Base-by-base conservation (phyloP, 1,139 yeast genomes). In the Lodderomyces beijingensis region DNA sequence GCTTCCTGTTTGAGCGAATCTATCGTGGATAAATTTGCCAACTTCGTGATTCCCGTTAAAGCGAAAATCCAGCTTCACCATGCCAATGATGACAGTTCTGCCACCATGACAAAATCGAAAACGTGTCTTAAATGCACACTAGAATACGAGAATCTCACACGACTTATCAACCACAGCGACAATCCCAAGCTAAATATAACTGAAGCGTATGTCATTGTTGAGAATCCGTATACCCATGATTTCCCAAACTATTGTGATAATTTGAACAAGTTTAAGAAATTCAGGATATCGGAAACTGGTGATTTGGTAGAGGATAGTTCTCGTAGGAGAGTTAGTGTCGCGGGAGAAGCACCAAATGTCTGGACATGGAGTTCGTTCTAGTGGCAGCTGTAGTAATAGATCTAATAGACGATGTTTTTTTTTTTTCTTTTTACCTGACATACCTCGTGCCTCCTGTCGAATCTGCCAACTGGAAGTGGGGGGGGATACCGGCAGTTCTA, bases 321-420 rank as follows among this genome's bases (percentile, higher is more conserved):
- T 17, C n/a, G 25, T 28, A 16, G 20, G 9, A n/a, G 26, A n/a
- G 16, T 25, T 8, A 35, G 39, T 21, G 25, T 31, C 16, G 38
- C 39, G 19, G 45, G 44, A 20, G 58, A 52, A 11, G 59, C 59
- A 8, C 63, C 65, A 1, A 47, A 53, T 17, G 73, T 66, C 44
- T 67, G 74, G 74, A 61, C 59, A 20, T 67, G 74, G 73, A 65
- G 71, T 43, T 63, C 71, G 3, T 67, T 67, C 42, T 66, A 43
- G 45, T 6, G 12, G 9, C 11, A 23, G n/a, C n/a, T n/a, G n/a
- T n/a, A n/a, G n/a, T n/a, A n/a, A n/a, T n/a, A n/a, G n/a, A n/a
- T n/a, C n/a, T n/a, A n/a, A n/a, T n/a, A n/a, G n/a, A n/a, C n/a
- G n/a, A n/a, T n/a, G n/a, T n/a, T n/a, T n/a, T n/a, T n/a, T n/a